These are phyloP conservation scores for Dendrothele bispora DNA, from an alignment of 768 basidiomycete species.

Conservation along the genomic window DNA sequence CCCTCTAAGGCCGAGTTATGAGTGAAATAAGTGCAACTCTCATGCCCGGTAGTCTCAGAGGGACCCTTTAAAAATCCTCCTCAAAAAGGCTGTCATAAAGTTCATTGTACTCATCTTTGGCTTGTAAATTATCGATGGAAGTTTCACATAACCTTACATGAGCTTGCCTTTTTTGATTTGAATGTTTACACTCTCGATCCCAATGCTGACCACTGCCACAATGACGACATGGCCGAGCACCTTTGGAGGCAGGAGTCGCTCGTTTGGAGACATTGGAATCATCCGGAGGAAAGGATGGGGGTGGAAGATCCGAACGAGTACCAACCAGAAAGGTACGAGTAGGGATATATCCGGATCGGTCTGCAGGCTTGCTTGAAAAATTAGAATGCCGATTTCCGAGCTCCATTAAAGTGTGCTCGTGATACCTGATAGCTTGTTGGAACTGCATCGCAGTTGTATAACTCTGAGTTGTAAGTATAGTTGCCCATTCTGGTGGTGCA, in stretches of 20 bases:
- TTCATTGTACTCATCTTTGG: conserved; percentile 27
- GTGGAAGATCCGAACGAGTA: no score
- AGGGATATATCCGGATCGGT: no score
- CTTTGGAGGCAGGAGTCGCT: conserved; percentile 12
- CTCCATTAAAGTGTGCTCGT: conserved; percentile 14
- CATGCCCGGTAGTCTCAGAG: no score
- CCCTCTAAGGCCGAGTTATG: conserved; percentile 4
- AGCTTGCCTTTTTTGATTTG: conserved; percentile 22
- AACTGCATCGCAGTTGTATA: conserved; percentile 9
- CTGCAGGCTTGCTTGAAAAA: not conserved
- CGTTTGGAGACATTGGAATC: conserved; percentile 1
- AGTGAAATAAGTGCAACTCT: not conserved
- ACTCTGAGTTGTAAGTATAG: conserved; percentile 3
- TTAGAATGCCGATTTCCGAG: not conserved
- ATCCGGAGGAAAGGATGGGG: not conserved
- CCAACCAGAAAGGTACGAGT: not conserved
- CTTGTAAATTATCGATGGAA: conserved; percentile 16
- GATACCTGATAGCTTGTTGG: conserved; percentile 15
- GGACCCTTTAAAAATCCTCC: conserved; percentile 19
- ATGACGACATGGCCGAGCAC: no score
- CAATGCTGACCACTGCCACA: no score
- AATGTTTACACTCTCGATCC: no score
- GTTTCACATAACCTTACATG: conserved; percentile 25
- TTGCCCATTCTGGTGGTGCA: conserved; percentile 13
- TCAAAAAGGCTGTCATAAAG: conserved; percentile 15